Conservation (phyloP, 306 rosid genomes). For the Vicia sativa region DNA sequence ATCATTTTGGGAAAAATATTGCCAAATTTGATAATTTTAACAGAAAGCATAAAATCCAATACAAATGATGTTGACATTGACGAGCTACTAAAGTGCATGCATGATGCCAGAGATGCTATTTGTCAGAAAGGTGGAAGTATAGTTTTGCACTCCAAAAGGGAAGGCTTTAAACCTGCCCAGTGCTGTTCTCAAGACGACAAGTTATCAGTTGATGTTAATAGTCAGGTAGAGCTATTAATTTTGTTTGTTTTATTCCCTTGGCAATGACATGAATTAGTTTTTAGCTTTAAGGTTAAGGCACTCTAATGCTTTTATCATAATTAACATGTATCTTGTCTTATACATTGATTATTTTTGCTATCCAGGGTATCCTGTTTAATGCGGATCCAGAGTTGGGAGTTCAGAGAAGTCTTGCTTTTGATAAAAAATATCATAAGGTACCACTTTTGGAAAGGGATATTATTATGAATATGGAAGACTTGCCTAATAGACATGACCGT, state of each 20-base stretch:
- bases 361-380: constrained; percentile 59
- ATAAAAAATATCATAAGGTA: constrained; percentile 48
- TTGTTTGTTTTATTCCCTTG: background rate
- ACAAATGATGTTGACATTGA: constrained; percentile 50
- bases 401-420: constrained; percentile 37
- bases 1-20: constrained; percentile 71
- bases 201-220: constrained; percentile 38
- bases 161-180: constrained; percentile 45
- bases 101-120: constrained; percentile 52
- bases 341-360: constrained; percentile 27
- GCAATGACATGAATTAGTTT: background rate
- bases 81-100: constrained; percentile 51
- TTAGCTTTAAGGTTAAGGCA: background rate
- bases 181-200: constrained; percentile 42
- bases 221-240: constrained; percentile 59
- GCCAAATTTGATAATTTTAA: constrained; percentile 52
- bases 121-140: constrained; percentile 45
- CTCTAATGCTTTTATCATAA: background rate
- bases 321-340: constrained; percentile 17
- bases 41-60: constrained; percentile 47
- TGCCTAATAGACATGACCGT: constrained; percentile 42
- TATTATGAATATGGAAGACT: constrained; percentile 49
- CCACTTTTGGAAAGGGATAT: constrained; percentile 60
- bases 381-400: constrained; percentile 44
- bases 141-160: constrained; percentile 39